These are phyloP conservation scores for Wickerhamomyces subpelliculosus DNA, from an alignment of 805 yeast genomes.

Conservation along the genomic window DNA sequence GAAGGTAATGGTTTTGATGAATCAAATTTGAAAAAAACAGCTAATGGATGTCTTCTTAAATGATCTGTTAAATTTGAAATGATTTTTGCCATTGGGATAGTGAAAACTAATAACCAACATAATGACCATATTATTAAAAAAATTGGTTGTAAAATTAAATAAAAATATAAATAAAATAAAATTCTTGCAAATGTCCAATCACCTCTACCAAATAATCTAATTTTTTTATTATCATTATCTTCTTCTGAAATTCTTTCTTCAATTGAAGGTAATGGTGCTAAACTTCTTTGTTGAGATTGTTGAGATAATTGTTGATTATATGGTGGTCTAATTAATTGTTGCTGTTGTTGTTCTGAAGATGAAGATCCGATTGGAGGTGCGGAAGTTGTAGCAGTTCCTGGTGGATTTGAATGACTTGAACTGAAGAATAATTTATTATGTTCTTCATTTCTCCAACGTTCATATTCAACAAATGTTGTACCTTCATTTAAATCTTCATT, in stretches of 20 bases:
- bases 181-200: constrained; percentile 83
- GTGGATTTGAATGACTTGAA: constrained; percentile 17
- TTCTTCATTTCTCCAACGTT: constrained; percentile 76
- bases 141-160: constrained; percentile 64
- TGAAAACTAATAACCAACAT: constrained; percentile 80
- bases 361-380: background rate
- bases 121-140: constrained; percentile 44
- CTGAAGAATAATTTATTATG: constrained; percentile 72
- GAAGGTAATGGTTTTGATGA: constrained; percentile 18
- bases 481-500: constrained; percentile 89
- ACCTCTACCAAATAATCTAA: constrained; percentile 84
- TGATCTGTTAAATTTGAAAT: constrained; percentile 63
- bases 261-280: constrained; percentile 1
- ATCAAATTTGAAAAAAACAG: constrained; percentile 67
- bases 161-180: constrained; percentile 64
- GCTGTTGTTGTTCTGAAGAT: background rate
- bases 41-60: constrained; percentile 84
- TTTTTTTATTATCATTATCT: constrained; percentile 26
- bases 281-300: background rate
- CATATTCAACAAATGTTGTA: constrained; percentile 74
- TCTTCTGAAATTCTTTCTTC: constrained; percentile 4
- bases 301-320: background rate
- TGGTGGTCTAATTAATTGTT: background rate
- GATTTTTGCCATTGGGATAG: constrained; percentile 91
- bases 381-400: constrained; percentile 1